Evolutionary conservation across 225 moss, liverwort and hornwort species (phyloP).

Genomic region (Pleurozium schreberi): DNA sequence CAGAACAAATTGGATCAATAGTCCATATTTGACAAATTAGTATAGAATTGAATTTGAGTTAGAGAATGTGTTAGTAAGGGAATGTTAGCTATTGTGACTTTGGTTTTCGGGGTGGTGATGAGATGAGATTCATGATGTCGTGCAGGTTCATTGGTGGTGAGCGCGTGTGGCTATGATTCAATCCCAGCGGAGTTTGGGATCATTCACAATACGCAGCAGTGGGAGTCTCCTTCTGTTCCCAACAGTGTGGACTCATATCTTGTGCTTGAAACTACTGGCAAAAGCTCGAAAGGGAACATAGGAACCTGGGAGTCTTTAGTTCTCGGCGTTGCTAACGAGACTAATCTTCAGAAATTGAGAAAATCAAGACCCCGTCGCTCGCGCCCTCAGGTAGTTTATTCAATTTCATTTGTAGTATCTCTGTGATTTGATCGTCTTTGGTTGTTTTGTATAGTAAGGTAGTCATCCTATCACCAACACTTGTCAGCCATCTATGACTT

Average conservation of each 20-base stretch:
- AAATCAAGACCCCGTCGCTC: constrained; percentile 69
- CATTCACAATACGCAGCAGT: constrained; percentile 68
- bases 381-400: constrained; percentile 46
- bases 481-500: not conserved
- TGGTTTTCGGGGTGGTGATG: not conserved
- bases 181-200: constrained; percentile 84
- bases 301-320: constrained; percentile 90
- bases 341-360: constrained; percentile 44
- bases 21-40: not conserved
- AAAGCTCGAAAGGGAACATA: constrained; percentile 47
- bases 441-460: not conserved
- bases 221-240: constrained; percentile 44
- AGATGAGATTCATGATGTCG: not conserved
- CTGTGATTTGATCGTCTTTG: not conserved
- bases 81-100: not conserved
- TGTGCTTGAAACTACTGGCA: constrained; percentile 21
- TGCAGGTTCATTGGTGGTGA: constrained; percentile 72
- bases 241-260: constrained; percentile 80
- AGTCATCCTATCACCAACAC: not conserved
- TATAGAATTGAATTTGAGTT: not conserved
- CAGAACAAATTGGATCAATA: not conserved
- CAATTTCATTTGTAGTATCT: not conserved
- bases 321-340: constrained; percentile 50
- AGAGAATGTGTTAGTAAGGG: not conserved
- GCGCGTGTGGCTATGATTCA: constrained; percentile 83